phyloP scores from a whole-genome alignment of 1,284 basidiomycete genomes.

The Xanthoconium separans region DNA sequence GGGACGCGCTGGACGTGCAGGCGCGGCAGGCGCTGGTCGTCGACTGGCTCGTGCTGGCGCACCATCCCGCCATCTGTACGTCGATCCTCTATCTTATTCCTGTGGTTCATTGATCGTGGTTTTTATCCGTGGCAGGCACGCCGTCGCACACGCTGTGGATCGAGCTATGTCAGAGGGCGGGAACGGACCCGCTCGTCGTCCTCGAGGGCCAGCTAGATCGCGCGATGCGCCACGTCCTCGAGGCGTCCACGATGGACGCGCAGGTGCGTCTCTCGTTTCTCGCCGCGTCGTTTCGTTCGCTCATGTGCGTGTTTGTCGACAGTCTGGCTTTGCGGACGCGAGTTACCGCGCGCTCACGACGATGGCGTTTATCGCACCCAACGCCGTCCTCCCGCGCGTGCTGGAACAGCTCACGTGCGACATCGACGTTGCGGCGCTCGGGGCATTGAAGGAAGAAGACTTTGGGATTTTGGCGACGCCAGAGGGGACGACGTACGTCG shows the following conservation, averaged over 20 bases:
- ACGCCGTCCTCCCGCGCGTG: conserved; percentile 64
- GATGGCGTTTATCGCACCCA: conserved; percentile 76
- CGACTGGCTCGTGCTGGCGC: conserved; percentile 66
- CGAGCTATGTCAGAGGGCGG: conserved; percentile 71
- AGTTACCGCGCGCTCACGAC: conserved; percentile 77
- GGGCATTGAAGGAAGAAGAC: conserved; percentile 69
- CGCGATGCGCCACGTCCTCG: conserved; percentile 51
- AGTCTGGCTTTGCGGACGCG: conserved; percentile 57
- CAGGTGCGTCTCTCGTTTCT: conserved; percentile 38
- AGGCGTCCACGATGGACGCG: conserved; percentile 40
- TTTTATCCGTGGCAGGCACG: conserved; percentile 37
- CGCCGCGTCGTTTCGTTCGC: neutral
- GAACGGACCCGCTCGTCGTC: conserved; percentile 66
- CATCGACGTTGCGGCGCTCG: conserved; percentile 57
- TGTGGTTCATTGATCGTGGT: neutral
- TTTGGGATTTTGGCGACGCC: conserved; percentile 84
- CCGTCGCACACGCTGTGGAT: conserved; percentile 76
- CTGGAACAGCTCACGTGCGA: conserved; percentile 65
- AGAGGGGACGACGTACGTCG: conserved; percentile 73
- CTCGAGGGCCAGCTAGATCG: conserved; percentile 50
- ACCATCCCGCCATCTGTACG: conserved; percentile 72
- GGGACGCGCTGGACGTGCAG: conserved; percentile 30
- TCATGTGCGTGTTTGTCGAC: neutral
- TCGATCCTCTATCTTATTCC: neutral
- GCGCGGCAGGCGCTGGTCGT: conserved; percentile 48